Evolutionary conservation across 441 rosid genomes (phyloP), one percentile per base, ranked within the genome.

Genomic region (Raphanus hybrid): DNA sequence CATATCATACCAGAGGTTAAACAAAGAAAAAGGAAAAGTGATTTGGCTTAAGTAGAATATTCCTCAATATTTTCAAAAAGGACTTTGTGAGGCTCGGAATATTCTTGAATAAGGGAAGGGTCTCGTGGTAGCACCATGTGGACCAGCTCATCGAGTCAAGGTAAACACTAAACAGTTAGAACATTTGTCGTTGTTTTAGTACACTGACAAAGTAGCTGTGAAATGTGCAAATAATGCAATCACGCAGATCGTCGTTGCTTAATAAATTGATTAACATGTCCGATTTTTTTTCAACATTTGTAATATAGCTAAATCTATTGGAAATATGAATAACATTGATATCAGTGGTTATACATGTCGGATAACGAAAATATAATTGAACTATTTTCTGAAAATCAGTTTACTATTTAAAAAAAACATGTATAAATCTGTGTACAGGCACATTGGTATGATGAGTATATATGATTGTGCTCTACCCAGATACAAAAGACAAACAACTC

Each of bases 121-220:
- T 70, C 71, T 64, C 80, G 68, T 76, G 70, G 67, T 57, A 35
- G 34, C 52, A 65, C 32, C 72, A 70, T 77, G 76, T 71, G 62
- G 76, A 77, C 71, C 80, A 71, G 80, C 67, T 77, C 71, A 64
- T 5, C 64, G 65, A 76, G 64, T 23, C 71, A 41, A 39, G 58
- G 16, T 62, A 18, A 70, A 70, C 62, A 54, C 34, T 54, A 11
- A 34, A 27, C 62, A 75, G 43, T 75, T 35, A 37, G 50, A 65
- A 41, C 55, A 54, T 64, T 64, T 3, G 59, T 70, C 9, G 64
- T 59, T 71, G 60, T 54, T 54, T 54, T n/a, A 57, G 29, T 45
- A 75, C 41, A 18, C 18, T 76, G 45, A 69, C 70, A 70, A 54
- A 23, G 14, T 27, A 64, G 59, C 18, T n/a, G 52, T 43, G n/a